phyloP scores from a whole-genome alignment of 257 asterid species.

The Euphrasia confusa region DNA sequence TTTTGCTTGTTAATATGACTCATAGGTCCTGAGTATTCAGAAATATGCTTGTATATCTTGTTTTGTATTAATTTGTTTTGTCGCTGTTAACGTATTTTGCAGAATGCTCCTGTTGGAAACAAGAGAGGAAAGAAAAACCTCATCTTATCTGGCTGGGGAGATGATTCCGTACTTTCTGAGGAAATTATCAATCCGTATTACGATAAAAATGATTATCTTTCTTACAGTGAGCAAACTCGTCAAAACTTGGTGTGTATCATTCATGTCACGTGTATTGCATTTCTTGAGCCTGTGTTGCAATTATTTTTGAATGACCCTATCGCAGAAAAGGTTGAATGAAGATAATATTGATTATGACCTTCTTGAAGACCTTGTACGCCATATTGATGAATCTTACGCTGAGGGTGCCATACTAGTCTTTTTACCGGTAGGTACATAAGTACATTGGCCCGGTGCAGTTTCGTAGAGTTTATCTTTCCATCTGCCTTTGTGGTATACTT shows the following conservation, averaged over 20 bases:
- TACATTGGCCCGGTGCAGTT: conserved; percentile 1
- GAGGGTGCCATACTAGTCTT: conserved; percentile 88
- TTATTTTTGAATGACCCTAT: conserved; percentile 24
- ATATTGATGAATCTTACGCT: conserved; percentile 67
- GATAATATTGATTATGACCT: conserved; percentile 87
- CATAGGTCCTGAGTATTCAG: no score
- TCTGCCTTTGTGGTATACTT: conserved; percentile 6
- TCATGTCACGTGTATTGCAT: conserved; percentile 15
- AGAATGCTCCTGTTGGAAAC: conserved; percentile 78
- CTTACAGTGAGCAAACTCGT: conserved; percentile 69
- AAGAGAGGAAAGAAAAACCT: conserved; percentile 90
- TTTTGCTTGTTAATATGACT: no score
- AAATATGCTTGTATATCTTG: background rate
- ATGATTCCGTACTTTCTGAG: conserved; percentile 79
- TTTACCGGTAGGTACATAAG: conserved; percentile 59
- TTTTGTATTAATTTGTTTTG: conserved; percentile 2
- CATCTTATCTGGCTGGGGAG: conserved; percentile 93
- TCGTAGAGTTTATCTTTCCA: conserved; percentile 15
- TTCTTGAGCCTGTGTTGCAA: conserved; percentile 8
- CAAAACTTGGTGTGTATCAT: conserved; percentile 62
- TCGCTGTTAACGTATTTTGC: conserved; percentile 28
- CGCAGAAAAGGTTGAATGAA: conserved; percentile 85
- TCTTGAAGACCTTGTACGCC: conserved; percentile 91
- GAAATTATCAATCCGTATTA: conserved; percentile 68
- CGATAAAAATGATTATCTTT: conserved; percentile 46